Evolutionary conservation across 1,139 yeast genomes (phyloP).

Genomic region (Diutina ranongensis): DNA sequence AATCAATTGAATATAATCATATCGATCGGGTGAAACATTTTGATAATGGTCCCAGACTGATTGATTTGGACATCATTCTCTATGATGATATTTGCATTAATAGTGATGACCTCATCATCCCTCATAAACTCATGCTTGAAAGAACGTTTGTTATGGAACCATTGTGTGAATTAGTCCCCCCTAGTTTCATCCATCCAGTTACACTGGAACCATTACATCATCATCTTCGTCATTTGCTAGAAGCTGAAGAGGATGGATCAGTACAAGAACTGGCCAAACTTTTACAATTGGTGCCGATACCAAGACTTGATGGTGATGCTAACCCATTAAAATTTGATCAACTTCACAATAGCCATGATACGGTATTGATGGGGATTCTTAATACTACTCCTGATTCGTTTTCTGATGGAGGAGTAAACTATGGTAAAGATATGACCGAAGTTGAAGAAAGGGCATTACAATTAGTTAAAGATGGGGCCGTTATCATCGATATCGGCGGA

Average conservation of each 20-base stretch:
- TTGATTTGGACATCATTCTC: slow-evolving; percentile 78
- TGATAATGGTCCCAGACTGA: slow-evolving; percentile 85
- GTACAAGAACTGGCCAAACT: slow-evolving; percentile 38
- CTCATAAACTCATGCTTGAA: slow-evolving; percentile 82
- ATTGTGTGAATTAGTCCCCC: slow-evolving; percentile 63
- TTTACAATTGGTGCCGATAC: slow-evolving; percentile 30
- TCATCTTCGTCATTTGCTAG: slow-evolving; percentile 50
- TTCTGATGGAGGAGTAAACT: slow-evolving; percentile 70
- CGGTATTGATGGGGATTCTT: slow-evolving; percentile 66
- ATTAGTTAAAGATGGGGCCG: slow-evolving; percentile 46
- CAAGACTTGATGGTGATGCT: slow-evolving; percentile 8
- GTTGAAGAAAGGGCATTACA: slow-evolving; percentile 26
- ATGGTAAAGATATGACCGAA: slow-evolving; percentile 16
- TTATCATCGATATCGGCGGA: slow-evolving; percentile 84
- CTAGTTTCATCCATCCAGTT: slow-evolving; percentile 61
- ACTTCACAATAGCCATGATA: slow-evolving; percentile 20
- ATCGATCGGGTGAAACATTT: slow-evolving; percentile 64
- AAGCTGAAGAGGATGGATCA: slow-evolving; percentile 19
- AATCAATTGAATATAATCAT: slow-evolving; percentile 65
- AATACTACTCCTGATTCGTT: slow-evolving; percentile 93
- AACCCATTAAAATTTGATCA: slow-evolving; percentile 27
- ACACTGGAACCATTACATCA: slow-evolving; percentile 70
- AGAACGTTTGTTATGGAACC: slow-evolving; percentile 88
- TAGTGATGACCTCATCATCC: slow-evolving; percentile 52
- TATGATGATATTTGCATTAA: slow-evolving; percentile 52